Evolutionary conservation across 1,284 basidiomycete genomes (phyloP), one percentile per base, ranked within the genome.

Genomic region (Inonotus hispidus): DNA sequence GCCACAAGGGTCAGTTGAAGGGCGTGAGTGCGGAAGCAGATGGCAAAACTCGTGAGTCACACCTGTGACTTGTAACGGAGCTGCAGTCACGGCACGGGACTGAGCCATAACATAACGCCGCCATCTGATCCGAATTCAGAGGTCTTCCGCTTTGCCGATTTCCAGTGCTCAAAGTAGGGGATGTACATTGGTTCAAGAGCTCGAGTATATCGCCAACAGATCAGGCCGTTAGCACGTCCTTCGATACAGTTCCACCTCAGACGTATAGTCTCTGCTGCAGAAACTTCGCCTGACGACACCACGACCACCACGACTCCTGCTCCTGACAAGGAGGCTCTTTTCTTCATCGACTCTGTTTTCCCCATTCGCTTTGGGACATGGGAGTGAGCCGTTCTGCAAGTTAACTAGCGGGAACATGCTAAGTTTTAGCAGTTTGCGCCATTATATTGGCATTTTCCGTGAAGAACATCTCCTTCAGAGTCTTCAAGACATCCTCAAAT

Each of bases 341-440:
- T 84, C 5, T 85, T 80, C 66, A 70, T 85, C 47, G 81, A 83
- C 65, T 80, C 82, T 0, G 75, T 85, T n/a, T 82, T 84, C 65
- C 84, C 83, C 0, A 72, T 83, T 16, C 73, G 75, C 29, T 64
- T 83, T 23, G 79, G 76, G 6, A 68, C 72, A 38, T 79, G 77
- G 74, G 83, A 85, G 83, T 85, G 59, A 64, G 83, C 71, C 13
- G 21, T n/a, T n/a, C 32, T 13, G 29, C 10, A 43, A 39, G 14
- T 55, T 43, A 7, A n/a, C 4, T n/a, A 43, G 11, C 41, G 41
- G 2, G 19, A 43, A n/a, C n/a, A 7, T 19, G 41, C 41, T 43
- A 7, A 43, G 41, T 5, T 43, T 43, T 21, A 27, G 29, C 63
- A 88, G 88, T 67, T 58, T 85, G 53, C 86, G 89, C 11, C 76